phyloP scores from a whole-genome alignment of 2,329 filamentous ascomycete genomes.

The Colletotrichum costaricense region DNA sequence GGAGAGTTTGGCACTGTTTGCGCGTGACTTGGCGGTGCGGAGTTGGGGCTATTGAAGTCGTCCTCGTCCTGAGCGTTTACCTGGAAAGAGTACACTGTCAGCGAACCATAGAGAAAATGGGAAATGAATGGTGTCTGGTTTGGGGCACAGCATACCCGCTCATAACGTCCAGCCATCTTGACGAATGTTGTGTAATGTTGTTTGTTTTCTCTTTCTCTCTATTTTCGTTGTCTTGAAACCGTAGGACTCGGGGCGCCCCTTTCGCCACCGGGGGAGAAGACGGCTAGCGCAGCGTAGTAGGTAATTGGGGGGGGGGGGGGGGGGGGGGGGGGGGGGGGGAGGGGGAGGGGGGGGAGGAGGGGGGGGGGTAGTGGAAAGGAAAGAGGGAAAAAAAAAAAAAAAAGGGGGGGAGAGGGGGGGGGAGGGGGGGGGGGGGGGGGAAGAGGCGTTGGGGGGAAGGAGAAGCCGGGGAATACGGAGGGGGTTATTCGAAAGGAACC shows the following conservation, averaged over 20 bases:
- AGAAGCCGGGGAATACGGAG: background rate
- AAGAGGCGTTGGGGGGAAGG: background rate
- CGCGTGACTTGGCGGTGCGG: conserved; percentile 41
- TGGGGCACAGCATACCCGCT: conserved; percentile 59
- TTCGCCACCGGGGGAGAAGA: conserved; percentile 35
- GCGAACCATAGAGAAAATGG: background rate
- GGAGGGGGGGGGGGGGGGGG: no score
- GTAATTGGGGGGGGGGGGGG: conserved; percentile 8
- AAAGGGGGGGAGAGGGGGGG: no score
- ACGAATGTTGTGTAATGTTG: conserved; percentile 18
- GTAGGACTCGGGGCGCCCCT: conserved; percentile 2
- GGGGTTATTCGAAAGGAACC: background rate
- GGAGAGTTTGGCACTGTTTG: conserved; percentile 67
- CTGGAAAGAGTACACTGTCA: conserved; percentile 45
- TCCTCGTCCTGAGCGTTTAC: conserved; percentile 70
- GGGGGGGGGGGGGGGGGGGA: no score
- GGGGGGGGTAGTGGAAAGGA: no score
- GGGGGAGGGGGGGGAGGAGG: no score
- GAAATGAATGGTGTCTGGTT: background rate
- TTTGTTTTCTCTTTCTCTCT: background rate
- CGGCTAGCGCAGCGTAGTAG: conserved; percentile 17
- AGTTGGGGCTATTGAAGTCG: conserved; percentile 52
- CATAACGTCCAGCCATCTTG: conserved; percentile 67
- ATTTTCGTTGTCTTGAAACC: conserved; percentile 5
- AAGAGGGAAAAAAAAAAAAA: no score